Conservation (phyloP, 1,139 yeast genomes). For the Pichia sp. region DNA sequence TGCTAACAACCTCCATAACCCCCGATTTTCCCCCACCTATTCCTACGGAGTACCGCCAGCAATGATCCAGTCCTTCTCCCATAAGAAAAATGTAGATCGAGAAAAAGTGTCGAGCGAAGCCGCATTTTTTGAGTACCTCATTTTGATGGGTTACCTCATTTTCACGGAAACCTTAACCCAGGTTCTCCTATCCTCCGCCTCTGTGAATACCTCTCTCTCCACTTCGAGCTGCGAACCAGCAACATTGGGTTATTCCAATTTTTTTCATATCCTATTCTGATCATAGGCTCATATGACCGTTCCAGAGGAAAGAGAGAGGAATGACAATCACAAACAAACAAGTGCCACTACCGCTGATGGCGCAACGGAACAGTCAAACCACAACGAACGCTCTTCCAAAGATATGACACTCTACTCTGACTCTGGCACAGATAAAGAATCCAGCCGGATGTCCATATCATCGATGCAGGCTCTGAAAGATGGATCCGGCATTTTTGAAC, state of each 20-base stretch:
- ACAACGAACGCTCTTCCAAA: not conserved
- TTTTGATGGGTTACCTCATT: no score
- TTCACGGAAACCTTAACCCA: no score
- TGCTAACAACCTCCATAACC: no score
- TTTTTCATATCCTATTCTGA: not conserved
- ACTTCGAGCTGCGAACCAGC: not conserved
- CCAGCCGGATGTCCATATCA: not conserved
- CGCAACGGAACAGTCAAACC: not conserved
- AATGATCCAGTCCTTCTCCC: no score
- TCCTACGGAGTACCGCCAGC: no score
- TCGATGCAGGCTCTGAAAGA: slow-evolving; percentile 7
- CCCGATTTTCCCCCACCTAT: no score
- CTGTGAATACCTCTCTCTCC: no score
- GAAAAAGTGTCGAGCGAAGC: no score
- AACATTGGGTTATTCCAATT: not conserved
- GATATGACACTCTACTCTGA: not conserved
- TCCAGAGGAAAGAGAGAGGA: not conserved
- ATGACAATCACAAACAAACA: not conserved
- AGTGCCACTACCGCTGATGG: not conserved
- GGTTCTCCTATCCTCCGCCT: no score
- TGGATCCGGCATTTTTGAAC: not conserved
- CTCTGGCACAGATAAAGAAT: not conserved
- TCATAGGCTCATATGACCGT: not conserved
- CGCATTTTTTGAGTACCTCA: no score
- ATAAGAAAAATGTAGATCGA: no score